These are phyloP conservation scores for Delonix regia DNA, from an alignment of 306 rosid genomes.

Conservation along the genomic window DNA sequence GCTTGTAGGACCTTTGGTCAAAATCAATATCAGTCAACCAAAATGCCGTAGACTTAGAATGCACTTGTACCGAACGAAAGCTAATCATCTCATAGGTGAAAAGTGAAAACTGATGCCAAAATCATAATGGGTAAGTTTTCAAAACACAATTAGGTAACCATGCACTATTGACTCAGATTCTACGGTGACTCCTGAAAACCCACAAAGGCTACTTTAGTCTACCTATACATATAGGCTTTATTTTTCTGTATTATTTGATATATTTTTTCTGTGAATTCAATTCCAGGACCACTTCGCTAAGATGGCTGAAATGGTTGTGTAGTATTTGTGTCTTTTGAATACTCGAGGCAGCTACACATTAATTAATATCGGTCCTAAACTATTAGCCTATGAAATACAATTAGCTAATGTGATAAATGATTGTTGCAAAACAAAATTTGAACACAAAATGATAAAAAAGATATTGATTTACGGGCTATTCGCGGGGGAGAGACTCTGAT, in stretches of 20 bases:
- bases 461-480: too few species aligned
- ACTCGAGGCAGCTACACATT: too few species aligned
- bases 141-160: slow-evolving; percentile 23
- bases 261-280: neutral
- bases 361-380: too few species aligned
- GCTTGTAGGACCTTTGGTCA: neutral
- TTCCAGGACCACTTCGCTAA: neutral
- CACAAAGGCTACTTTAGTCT: neutral
- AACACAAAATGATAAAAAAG: too few species aligned
- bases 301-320: too few species aligned
- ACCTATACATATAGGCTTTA: neutral
- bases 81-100: neutral
- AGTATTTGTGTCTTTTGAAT: too few species aligned
- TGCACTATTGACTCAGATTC: slow-evolving; percentile 40
- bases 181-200: neutral
- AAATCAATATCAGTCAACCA: slow-evolving; percentile 2
- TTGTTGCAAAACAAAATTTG: too few species aligned
- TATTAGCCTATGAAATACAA: too few species aligned
- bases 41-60: neutral
- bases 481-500: too few species aligned
- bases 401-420: too few species aligned
- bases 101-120: neutral
- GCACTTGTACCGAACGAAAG: slow-evolving; percentile 26
- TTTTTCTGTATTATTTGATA: too few species aligned
- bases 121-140: neutral